phyloP scores from a whole-genome alignment of 192 early-diverging fungal genomes.

The Umbelopsis isabellina region DNA sequence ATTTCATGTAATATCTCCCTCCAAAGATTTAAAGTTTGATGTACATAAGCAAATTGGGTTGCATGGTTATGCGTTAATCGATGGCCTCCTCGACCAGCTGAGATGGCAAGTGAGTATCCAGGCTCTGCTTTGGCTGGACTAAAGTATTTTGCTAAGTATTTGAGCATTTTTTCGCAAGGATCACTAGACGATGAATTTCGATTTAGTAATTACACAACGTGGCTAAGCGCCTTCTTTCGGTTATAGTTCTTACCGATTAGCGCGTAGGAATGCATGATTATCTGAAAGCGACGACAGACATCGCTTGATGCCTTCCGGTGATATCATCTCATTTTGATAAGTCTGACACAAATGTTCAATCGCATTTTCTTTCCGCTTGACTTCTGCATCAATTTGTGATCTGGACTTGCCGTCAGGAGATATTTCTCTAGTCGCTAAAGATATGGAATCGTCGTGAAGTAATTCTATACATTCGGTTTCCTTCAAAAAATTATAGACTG shows the following conservation, averaged over 20 bases:
- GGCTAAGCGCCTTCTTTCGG: not conserved
- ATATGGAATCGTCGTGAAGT: constrained; percentile 84
- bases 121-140: constrained; percentile 63
- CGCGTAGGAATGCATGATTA: constrained; percentile 92
- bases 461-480: constrained; percentile 65
- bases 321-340: constrained; percentile 65
- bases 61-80: constrained; percentile 91
- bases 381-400: constrained; percentile 75
- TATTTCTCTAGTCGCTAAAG: constrained; percentile 73
- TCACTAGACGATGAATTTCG: constrained; percentile 58
- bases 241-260: constrained; percentile 60
- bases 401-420: constrained; percentile 64
- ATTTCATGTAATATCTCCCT: constrained; percentile 96
- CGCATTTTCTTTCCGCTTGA: constrained; percentile 86
- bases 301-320: constrained; percentile 68
- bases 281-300: constrained; percentile 97
- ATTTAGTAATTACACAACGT: not conserved
- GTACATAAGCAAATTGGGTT: constrained; percentile 91
- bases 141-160: constrained; percentile 79
- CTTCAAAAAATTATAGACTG: constrained; percentile 81
- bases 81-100: constrained; percentile 79
- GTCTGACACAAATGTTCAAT: constrained; percentile 83
- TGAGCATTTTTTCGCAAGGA: constrained; percentile 93
- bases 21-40: constrained; percentile 94
- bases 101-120: constrained; percentile 82